phyloP scores from a whole-genome alignment of 805 yeast genomes.

The Saturnispora kantuleensis region DNA sequence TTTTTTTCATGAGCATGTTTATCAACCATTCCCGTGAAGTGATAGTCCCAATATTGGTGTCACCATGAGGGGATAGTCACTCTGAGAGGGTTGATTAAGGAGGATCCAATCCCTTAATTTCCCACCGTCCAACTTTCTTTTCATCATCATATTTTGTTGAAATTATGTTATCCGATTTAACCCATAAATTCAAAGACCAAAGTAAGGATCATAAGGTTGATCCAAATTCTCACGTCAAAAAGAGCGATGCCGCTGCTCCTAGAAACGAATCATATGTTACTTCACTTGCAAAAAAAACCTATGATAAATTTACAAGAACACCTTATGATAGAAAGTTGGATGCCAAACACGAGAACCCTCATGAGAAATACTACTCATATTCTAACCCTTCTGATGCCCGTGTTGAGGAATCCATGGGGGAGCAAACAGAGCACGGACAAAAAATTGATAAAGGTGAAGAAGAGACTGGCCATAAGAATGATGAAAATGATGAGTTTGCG shows the following conservation, averaged over 20 bases:
- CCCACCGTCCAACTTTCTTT: neutral
- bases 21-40: constrained; percentile 1
- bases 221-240: neutral
- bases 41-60: neutral
- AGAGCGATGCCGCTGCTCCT: constrained; percentile 4
- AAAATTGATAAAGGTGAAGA: neutral
- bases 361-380: neutral
- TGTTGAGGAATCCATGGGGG: neutral
- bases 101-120: neutral
- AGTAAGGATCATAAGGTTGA: neutral
- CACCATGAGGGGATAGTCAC: neutral
- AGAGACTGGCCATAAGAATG: no score
- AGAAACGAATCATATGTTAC: constrained; percentile 7
- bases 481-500: no score
- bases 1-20: neutral
- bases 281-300: constrained; percentile 6
- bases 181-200: neutral
- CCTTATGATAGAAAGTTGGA: neutral
- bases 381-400: neutral
- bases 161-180: constrained; percentile 1
- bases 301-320: constrained; percentile 2
- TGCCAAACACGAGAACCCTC: neutral
- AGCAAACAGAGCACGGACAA: neutral
- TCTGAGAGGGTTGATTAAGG: neutral
- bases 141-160: neutral